Conservation (phyloP, 2,329 filamentous ascomycete species). For the Colletotrichum falcatum region DNA sequence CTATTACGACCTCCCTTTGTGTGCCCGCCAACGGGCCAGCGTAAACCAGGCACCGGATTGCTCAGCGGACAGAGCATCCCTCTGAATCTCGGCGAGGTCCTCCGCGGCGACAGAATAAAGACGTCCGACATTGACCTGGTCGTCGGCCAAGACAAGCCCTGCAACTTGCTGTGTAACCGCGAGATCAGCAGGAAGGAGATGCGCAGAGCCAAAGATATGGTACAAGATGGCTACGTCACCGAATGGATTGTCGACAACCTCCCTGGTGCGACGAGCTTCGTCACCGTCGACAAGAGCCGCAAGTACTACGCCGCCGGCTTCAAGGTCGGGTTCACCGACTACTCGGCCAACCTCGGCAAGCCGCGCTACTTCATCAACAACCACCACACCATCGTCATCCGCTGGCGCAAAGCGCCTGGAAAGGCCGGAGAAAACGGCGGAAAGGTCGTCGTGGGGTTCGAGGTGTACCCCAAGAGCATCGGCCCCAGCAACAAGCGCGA, state of each 20-base stretch:
- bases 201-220: conserved; percentile 75
- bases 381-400: conserved; percentile 86
- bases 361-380: conserved; percentile 84
- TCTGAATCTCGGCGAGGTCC: conserved; percentile 87
- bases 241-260: conserved; percentile 96
- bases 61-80: conserved; percentile 82
- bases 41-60: conserved; percentile 73
- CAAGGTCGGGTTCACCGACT: conserved; percentile 84
- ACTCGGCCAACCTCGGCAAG: conserved; percentile 67
- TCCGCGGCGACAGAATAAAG: conserved; percentile 87
- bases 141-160: conserved; percentile 81
- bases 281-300: conserved; percentile 83
- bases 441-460: conserved; percentile 88
- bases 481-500: conserved; percentile 69
- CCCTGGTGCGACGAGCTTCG: conserved; percentile 88
- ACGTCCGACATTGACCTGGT: conserved; percentile 85
- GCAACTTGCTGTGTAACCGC: conserved; percentile 77
- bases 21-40: conserved; percentile 79
- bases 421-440: conserved; percentile 75
- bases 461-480: conserved; percentile 90
- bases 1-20: conserved; percentile 89
- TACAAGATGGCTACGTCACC: conserved; percentile 84
- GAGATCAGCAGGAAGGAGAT: conserved; percentile 74
- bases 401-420: conserved; percentile 79
- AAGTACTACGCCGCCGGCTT: conserved; percentile 94